phyloP scores from a whole-genome alignment of 257 asterid species.

The Gentiana macrophylla region DNA sequence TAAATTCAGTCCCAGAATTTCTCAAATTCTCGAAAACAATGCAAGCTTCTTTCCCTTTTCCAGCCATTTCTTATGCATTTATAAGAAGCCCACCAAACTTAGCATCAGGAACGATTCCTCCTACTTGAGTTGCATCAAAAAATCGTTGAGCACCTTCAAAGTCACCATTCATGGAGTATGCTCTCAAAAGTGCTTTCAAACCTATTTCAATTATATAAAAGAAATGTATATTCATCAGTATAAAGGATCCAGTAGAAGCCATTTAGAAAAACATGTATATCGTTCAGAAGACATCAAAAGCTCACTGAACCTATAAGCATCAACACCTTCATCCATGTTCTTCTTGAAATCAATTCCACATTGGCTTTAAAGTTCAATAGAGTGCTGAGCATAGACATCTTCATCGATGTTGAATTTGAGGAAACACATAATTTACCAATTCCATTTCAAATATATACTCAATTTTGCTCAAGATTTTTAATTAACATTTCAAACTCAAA shows the following conservation, averaged over 20 bases:
- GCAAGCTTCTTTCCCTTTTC: slow-evolving; percentile 48
- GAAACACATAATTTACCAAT: slow-evolving; percentile 24
- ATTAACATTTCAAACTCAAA: too few relatives aligned
- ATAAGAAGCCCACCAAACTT: slow-evolving; percentile 70
- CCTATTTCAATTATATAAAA: too few relatives aligned
- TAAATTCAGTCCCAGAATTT: slow-evolving; percentile 50
- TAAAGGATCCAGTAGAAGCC: neutral
- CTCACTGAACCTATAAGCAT: slow-evolving; percentile 20
- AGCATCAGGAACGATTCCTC: slow-evolving; percentile 62
- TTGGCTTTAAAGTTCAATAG: slow-evolving; percentile 22
- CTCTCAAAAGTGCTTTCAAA: slow-evolving; percentile 61
- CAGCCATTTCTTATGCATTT: slow-evolving; percentile 62
- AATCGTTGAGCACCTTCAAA: slow-evolving; percentile 65
- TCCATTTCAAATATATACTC: slow-evolving; percentile 2
- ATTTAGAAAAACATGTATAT: neutral
- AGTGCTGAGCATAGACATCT: slow-evolving; percentile 25
- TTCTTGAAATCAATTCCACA: slow-evolving; percentile 26
- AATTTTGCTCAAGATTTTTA: too few relatives aligned
- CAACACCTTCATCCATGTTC: slow-evolving; percentile 20
- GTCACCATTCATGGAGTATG: slow-evolving; percentile 72
- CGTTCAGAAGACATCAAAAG: slow-evolving; percentile 29
- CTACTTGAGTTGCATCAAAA: slow-evolving; percentile 70
- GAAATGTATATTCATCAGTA: neutral
- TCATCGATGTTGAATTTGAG: slow-evolving; percentile 23
- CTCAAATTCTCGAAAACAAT: slow-evolving; percentile 61